These are phyloP conservation scores for Ceratobasidium sp. DNA, from an alignment of 1,284 basidiomycete species.

Conservation along the genomic window DNA sequence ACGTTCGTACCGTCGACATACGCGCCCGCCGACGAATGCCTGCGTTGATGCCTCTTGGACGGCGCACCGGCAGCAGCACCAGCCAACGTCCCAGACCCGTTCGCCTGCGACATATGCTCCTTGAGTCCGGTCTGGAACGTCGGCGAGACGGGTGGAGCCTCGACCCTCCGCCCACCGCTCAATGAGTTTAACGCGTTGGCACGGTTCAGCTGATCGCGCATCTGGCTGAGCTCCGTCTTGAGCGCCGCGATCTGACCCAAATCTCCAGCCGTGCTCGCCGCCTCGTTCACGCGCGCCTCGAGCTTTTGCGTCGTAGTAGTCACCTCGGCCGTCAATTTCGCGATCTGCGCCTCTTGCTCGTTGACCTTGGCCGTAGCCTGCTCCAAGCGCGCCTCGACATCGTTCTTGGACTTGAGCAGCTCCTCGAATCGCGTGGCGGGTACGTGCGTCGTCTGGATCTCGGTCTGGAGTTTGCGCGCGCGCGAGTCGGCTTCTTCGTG, in stretches of 20 bases:
- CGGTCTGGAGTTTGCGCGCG: slow-evolving; percentile 80
- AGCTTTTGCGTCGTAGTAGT: slow-evolving; percentile 80
- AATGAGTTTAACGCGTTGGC: slow-evolving; percentile 90
- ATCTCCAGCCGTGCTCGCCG: slow-evolving; percentile 58
- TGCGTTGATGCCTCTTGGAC: slow-evolving; percentile 75
- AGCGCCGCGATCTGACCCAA: slow-evolving; percentile 80
- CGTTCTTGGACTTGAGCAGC: slow-evolving; percentile 81
- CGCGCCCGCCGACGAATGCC: slow-evolving; percentile 88
- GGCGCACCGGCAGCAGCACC: too few relatives aligned
- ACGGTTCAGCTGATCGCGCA: slow-evolving; percentile 96
- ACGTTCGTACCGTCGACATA: slow-evolving; percentile 74
- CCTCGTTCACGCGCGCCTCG: slow-evolving; percentile 80
- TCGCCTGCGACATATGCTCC: slow-evolving; percentile 59
- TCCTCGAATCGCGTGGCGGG: slow-evolving; percentile 84
- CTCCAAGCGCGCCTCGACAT: slow-evolving; percentile 86
- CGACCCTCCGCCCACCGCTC: slow-evolving; percentile 73
- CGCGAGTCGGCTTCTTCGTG: slow-evolving; percentile 91
- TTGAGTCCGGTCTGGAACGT: slow-evolving; percentile 75
- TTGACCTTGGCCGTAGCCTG: slow-evolving; percentile 80
- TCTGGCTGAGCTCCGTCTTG: slow-evolving; percentile 90
- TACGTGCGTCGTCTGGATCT: slow-evolving; percentile 80
- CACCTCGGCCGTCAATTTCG: slow-evolving; percentile 84
- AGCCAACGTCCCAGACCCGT: slow-evolving; percentile 54
- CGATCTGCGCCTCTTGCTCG: slow-evolving; percentile 89
- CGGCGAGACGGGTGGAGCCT: slow-evolving; percentile 79